Base-by-base conservation (phyloP, 2,329 filamentous ascomycete species). In the Tolypocladium nubicola region DNA sequence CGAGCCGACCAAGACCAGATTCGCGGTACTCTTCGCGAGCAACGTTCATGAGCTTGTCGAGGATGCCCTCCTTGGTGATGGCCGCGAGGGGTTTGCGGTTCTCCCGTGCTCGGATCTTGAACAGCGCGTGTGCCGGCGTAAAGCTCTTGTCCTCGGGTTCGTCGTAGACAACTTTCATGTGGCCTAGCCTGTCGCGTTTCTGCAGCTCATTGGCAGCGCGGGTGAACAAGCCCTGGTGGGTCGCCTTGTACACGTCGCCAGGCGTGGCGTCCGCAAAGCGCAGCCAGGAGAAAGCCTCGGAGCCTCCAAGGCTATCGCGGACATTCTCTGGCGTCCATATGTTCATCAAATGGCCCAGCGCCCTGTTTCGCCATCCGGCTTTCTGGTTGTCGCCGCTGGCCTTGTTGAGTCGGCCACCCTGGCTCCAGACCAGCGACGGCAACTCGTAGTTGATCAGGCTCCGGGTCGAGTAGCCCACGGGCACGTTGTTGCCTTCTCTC, bases 261-360 rank as follows among this genome's bases (percentile, higher is more conserved):
- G 86, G 76, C 16, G 90, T 94, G 0, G 81, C 77, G 64, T 96
- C 90, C 4, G 88, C 83, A 66, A 99, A 96, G 5, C 91, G 86
- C 59, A 97, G 79, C 85, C 91, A 99, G 0, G 92, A 93, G 71
- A 97, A 97, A 2, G 85, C 81, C 16, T 84, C 81, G 54, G 81
- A 78, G 1, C 81, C 79, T 26, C 79, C 76, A 13, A 80, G 72
- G 62, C 84, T 90, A 53, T 83, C 75, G 14, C 80, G 79, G 49
- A 97, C 81, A 64, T 97, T 84, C 54, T 93, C 86, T 0, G 90
- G 87, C 1, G 85, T 84, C 86, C 90, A 99, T 55, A 99, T 86
- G 67, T 95, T 97, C 85, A 97, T 86, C 72, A 96, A 75, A 63
- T 95, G 86, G 38, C 83, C 75, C 26, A 97, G 73, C 62, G 88